Conservation (phyloP, 2,329 filamentous ascomycete species). For the Hypoxylon sp. region DNA sequence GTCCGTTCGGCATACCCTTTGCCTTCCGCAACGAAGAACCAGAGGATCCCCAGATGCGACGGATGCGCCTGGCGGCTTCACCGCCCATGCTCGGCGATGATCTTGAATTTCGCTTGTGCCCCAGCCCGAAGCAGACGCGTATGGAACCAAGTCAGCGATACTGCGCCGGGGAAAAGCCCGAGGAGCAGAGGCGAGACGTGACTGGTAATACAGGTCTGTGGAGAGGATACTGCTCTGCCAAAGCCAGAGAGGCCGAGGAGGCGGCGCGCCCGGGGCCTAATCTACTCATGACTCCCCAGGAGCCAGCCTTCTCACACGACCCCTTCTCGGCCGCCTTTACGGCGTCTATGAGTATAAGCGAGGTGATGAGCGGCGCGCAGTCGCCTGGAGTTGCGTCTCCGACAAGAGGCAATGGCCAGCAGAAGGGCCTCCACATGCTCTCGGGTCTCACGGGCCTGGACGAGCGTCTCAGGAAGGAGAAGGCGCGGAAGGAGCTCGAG, state of each 20-base stretch:
- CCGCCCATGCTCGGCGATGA: conserved; percentile 91
- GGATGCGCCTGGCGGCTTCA: conserved; percentile 62
- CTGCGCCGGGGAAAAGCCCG: conserved; percentile 51
- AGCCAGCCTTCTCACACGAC: conserved; percentile 52
- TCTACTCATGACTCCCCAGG: conserved; percentile 60
- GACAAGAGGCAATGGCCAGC: conserved; percentile 37
- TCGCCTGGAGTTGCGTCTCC: conserved; percentile 41
- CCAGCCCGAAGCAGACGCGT: conserved; percentile 83
- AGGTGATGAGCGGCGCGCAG: conserved; percentile 55
- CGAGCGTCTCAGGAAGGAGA: conserved; percentile 59
- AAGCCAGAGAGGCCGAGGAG: conserved; percentile 49
- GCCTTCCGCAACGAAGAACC: conserved; percentile 50
- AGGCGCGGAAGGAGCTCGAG: conserved; percentile 58
- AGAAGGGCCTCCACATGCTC: conserved; percentile 58
- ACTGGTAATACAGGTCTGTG: conserved; percentile 74
- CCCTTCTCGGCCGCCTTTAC: conserved; percentile 54
- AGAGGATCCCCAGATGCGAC: conserved; percentile 52
- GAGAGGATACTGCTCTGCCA: conserved; percentile 72
- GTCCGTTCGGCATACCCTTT: conserved; percentile 55
- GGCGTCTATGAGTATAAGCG: conserved; percentile 50
- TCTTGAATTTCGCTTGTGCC: conserved; percentile 80
- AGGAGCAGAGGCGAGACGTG: conserved; percentile 61
- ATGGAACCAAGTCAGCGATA: conserved; percentile 79
- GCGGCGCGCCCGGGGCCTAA: conserved; percentile 55
- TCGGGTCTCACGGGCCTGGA: conserved; percentile 60